Percentiles rank a stretch among this genome's conserved stretches.
Evolutionary conservation across 2,329 filamentous ascomycete genomes (phyloP).

Genomic region (Clarireedia homoeocarpa): DNA sequence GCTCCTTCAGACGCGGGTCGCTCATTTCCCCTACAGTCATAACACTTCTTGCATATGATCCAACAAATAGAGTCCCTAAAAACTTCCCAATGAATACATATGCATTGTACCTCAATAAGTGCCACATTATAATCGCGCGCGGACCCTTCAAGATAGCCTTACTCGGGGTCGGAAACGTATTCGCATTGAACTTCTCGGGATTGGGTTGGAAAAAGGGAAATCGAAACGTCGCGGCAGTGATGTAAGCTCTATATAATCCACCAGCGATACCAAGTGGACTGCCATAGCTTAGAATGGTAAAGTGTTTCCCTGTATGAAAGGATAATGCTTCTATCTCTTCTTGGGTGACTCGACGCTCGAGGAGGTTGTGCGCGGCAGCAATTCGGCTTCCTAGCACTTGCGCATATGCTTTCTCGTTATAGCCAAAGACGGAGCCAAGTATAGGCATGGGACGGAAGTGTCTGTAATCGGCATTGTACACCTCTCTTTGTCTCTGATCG

Average conservation of each 20-base stretch:
- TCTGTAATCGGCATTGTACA: constrained; percentile 7
- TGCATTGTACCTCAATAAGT: constrained; percentile 15
- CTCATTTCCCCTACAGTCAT: constrained; percentile 19
- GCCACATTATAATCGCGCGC: constrained; percentile 19
- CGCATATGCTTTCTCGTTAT: constrained; percentile 2
- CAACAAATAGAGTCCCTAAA: constrained; percentile 18
- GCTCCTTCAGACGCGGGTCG: constrained; percentile 23
- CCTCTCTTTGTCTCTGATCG: neutral
- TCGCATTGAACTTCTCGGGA: constrained; percentile 18
- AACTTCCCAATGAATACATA: constrained; percentile 20
- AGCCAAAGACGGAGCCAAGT: constrained; percentile 20
- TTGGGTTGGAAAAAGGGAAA: constrained; percentile 28
- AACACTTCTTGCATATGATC: constrained; percentile 21
- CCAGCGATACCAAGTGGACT: constrained; percentile 16
- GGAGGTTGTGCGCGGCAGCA: constrained; percentile 7
- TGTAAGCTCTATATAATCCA: constrained; percentile 22
- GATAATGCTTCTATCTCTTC: constrained; percentile 25
- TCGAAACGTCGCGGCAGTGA: constrained; percentile 17
- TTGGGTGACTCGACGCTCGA: constrained; percentile 16
- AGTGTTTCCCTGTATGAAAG: constrained; percentile 23
- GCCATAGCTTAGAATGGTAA: constrained; percentile 23
- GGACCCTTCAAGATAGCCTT: constrained; percentile 13
- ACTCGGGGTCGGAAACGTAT: constrained; percentile 13
- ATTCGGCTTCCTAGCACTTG: neutral
- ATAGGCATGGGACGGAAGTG: constrained; percentile 22